These are phyloP conservation scores for Pholiota molesta DNA, from an alignment of 768 basidiomycete species.

Conservation along the genomic window DNA sequence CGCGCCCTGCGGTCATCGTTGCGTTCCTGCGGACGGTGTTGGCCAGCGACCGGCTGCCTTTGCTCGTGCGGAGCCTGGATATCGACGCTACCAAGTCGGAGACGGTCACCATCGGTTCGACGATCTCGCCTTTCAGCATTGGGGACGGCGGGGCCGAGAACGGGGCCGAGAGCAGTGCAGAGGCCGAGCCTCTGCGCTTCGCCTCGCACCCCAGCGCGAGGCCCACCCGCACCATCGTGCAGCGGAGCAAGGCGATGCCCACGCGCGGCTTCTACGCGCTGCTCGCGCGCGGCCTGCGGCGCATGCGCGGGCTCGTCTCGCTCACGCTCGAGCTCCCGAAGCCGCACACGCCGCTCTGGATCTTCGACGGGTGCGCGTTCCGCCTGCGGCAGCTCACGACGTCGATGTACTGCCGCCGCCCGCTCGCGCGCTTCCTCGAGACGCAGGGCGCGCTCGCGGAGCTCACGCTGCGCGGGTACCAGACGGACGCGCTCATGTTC, in stretches of 20 bases:
- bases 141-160: too few species aligned
- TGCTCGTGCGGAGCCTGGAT: slow-evolving; percentile 48
- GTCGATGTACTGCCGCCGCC: slow-evolving; percentile 53
- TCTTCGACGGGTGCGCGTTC: slow-evolving; percentile 48
- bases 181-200: too few species aligned
- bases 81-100: slow-evolving; percentile 31
- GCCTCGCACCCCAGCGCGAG: too few species aligned
- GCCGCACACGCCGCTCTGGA: slow-evolving; percentile 46
- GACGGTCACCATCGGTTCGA: not conserved
- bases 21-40: slow-evolving; percentile 43
- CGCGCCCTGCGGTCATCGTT: slow-evolving; percentile 32
- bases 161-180: too few species aligned
- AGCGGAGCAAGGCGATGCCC: slow-evolving; percentile 29
- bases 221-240: not conserved
- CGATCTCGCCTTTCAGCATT: too few species aligned
- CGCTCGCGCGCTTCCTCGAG: slow-evolving; percentile 54
- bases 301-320: slow-evolving; percentile 39
- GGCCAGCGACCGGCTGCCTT: slow-evolving; percentile 36
- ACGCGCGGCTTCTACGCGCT: slow-evolving; percentile 53
- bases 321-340: slow-evolving; percentile 56
- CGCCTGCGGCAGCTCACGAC: slow-evolving; percentile 52
- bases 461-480: slow-evolving; percentile 58
- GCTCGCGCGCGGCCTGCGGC: slow-evolving; percentile 44
- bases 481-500: slow-evolving; percentile 30
- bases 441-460: slow-evolving; percentile 49